Percentiles rank a stretch among this genome's conserved stretches.
phyloP scores from a whole-genome alignment of 148 eudicot species.

The Cornus kousa region DNA sequence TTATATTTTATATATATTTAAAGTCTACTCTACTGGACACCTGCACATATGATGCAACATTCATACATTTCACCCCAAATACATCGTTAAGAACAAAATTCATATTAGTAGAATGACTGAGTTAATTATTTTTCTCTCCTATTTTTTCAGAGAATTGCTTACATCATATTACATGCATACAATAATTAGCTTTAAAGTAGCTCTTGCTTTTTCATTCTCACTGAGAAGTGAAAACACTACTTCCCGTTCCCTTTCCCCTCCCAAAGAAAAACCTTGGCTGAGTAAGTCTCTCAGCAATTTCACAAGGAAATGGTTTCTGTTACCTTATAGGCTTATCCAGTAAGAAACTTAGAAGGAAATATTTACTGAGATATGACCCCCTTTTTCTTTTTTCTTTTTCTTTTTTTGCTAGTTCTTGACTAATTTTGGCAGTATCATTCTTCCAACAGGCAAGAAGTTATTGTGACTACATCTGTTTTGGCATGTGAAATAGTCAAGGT shows the following conservation, averaged over 20 bases:
- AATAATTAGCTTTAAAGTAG: too few species aligned
- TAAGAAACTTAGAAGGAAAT: background rate
- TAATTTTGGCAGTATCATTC: constrained; percentile 7
- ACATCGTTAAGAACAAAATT: background rate
- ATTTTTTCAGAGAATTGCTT: too few species aligned
- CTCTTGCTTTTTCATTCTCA: too few species aligned
- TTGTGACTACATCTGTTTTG: constrained; percentile 87
- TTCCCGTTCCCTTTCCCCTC: too few species aligned
- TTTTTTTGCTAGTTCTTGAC: constrained; percentile 1
- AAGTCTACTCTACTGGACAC: background rate
- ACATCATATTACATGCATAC: too few species aligned
- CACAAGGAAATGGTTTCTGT: background rate
- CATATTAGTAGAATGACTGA: background rate
- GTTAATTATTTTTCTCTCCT: too few species aligned
- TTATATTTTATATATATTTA: background rate
- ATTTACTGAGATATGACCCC: background rate
- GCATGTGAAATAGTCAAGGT: constrained; percentile 91
- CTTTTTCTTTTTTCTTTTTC: too few species aligned
- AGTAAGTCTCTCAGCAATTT: background rate
- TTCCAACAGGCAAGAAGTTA: constrained; percentile 72
- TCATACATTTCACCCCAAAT: background rate
- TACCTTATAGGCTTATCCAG: background rate
- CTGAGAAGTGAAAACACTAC: too few species aligned
- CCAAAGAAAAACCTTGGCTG: background rate
- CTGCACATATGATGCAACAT: background rate